Evolutionary conservation across 768 basidiomycete species (phyloP).

Genomic region (Dentipellis fragilis): DNA sequence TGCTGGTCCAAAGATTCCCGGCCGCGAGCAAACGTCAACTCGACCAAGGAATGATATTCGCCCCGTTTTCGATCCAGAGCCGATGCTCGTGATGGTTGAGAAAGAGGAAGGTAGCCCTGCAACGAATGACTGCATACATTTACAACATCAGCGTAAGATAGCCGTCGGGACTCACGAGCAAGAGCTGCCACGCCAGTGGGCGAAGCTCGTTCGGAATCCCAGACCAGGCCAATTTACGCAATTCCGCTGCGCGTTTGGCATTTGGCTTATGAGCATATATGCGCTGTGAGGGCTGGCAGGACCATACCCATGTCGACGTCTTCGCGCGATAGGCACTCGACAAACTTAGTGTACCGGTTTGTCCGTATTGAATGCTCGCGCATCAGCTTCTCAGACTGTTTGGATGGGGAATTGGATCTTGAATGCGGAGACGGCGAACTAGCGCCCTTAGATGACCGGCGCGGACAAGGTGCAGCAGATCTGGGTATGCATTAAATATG

Average conservation of each 20-base stretch:
- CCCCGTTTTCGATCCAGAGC: conserved; percentile 84
- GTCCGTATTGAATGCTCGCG: conserved; percentile 72
- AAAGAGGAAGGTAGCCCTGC: conserved; percentile 88
- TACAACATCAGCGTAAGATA: neutral
- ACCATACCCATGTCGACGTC: conserved; percentile 76
- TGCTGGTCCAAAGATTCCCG: conserved; percentile 84
- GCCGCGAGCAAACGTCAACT: conserved; percentile 82
- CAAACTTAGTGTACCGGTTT: conserved; percentile 71
- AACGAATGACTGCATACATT: conserved; percentile 2
- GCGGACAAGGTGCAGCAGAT: conserved; percentile 10
- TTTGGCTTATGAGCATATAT: neutral
- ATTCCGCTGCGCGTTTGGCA: conserved; percentile 40
- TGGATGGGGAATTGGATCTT: conserved; percentile 7
- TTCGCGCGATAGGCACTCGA: conserved; percentile 64
- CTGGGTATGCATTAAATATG: conserved; percentile 1
- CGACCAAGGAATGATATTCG: conserved; percentile 85
- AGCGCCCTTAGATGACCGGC: neutral
- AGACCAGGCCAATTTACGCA: conserved; percentile 90
- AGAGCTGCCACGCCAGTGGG: conserved; percentile 88
- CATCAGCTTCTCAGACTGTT: conserved; percentile 36
- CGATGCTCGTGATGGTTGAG: conserved; percentile 59
- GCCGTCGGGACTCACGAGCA: conserved; percentile 53
- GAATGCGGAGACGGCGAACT: conserved; percentile 2
- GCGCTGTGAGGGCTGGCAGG: neutral
- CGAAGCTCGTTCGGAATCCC: conserved; percentile 85